Evolutionary conservation across 1,139 yeast genomes (phyloP), one percentile per base, ranked within the genome.

Genomic region (Saccharomyces hybrid): DNA sequence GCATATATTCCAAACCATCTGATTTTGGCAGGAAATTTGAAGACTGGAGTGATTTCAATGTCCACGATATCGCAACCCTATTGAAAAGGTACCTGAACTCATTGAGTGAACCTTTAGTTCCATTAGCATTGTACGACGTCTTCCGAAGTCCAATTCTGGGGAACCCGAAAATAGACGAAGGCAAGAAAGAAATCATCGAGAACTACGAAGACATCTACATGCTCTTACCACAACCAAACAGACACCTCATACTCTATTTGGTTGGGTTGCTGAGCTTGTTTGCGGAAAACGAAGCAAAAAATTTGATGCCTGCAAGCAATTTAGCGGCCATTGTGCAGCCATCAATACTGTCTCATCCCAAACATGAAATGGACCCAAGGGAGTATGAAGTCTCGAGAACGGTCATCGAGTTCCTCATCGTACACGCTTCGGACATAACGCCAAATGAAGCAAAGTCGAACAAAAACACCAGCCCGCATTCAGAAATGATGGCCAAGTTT

Each of bases 261-360:
- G 74, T 93, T 60, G 98, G 91, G 70, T 74, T 93, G 63, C 76
- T 91, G 53, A 85, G 95, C 4, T 80, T 88, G 76, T 93, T 91
- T 59, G 87, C 88, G 53, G 81, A 84, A 55, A 82, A 85, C 62
- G 76, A 90, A 7, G 80, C 78, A 46, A 81, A 80, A 55, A 91
- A 90, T 67, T 75, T 88, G 61, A 91, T 91, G 98, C 85, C 96
- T 2, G 86, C 96, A 1, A 80, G 90, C 61, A 91, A 93, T 66
- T 75, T 91, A 58, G 95, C 97, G 0, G 96, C 97, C 2, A 87
- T 91, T 56, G 93, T 93, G 73, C 98, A 91, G 71, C 98, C 98
- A 2, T 85, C 95, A 2, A 34, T 59, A 4, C 29, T 59, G 25
- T 85, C 95, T 2, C 97, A 91, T 67, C 96, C 96, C 3, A 79